Evolutionary conservation across 2,329 filamentous ascomycete genomes (phyloP).

Genomic region (Penicillium janthinellum): DNA sequence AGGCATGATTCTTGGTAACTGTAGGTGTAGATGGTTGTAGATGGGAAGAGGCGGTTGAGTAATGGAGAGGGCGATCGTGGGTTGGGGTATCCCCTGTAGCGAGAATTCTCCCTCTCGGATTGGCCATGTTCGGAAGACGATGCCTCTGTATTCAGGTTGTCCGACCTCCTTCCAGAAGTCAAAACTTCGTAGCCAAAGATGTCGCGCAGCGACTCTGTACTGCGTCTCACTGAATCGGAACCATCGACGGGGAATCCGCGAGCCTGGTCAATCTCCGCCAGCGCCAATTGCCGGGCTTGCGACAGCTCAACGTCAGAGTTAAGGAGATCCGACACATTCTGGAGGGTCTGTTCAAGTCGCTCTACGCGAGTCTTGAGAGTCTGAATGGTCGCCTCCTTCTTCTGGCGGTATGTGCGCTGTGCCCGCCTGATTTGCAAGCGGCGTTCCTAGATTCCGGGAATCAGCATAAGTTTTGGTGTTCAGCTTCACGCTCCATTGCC

Average conservation of each 20-base stretch:
- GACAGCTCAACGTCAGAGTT: constrained; percentile 6
- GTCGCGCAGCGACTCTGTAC: background rate
- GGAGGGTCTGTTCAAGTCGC: constrained; percentile 58
- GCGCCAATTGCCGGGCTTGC: constrained; percentile 17
- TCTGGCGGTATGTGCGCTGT: constrained; percentile 79
- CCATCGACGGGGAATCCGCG: background rate
- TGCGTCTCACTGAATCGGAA: background rate
- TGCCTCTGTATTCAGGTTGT: background rate
- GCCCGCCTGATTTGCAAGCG: constrained; percentile 85
- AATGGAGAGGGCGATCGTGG: constrained; percentile 23
- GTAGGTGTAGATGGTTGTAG: constrained; percentile 51
- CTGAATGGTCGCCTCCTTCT: constrained; percentile 80
- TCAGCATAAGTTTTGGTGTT: constrained; percentile 6
- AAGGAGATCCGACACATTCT: constrained; percentile 22
- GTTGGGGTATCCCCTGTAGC: background rate
- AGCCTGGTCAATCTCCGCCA: constrained; percentile 20
- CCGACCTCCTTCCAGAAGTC: background rate
- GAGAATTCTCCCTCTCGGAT: background rate
- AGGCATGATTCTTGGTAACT: constrained; percentile 70
- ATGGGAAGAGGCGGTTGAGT: constrained; percentile 26
- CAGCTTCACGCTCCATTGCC: background rate
- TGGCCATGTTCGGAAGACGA: background rate
- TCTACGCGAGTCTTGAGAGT: constrained; percentile 71
- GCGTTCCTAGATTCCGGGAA: constrained; percentile 46
- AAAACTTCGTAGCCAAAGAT: constrained; percentile 22